Conservation (phyloP, 192 early-diverging fungal species). For the Radiomyces spectabilis region DNA sequence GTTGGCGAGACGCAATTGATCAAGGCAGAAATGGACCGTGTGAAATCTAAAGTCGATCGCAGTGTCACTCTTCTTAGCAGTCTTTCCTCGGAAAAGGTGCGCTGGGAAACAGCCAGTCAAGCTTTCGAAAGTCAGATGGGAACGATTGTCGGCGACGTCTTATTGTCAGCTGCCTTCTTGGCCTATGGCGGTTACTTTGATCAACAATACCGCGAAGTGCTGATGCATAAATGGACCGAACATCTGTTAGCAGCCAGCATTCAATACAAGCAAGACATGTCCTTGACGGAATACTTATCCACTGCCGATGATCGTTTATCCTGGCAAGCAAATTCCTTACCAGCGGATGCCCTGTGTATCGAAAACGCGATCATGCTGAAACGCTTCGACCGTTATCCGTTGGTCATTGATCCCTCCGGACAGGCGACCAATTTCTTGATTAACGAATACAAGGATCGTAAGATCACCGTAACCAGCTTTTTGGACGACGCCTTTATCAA, state of each 20-base stretch:
- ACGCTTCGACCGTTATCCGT: constrained; percentile 91
- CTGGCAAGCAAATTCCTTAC: constrained; percentile 82
- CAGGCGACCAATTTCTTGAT: constrained; percentile 84
- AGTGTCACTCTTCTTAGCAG: constrained; percentile 81
- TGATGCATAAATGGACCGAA: constrained; percentile 71
- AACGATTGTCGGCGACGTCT: constrained; percentile 94
- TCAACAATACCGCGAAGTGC: constrained; percentile 84
- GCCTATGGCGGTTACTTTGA: constrained; percentile 98
- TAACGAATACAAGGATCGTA: constrained; percentile 78
- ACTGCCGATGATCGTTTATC: constrained; percentile 84
- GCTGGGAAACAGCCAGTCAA: constrained; percentile 87
- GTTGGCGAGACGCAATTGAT: constrained; percentile 88
- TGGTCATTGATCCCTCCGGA: constrained; percentile 97
- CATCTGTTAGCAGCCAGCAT: constrained; percentile 65
- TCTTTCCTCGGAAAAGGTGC: constrained; percentile 84
- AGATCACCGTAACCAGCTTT: constrained; percentile 94
- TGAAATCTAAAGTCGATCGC: constrained; percentile 89
- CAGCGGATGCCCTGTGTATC: constrained; percentile 87
- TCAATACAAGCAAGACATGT: constrained; percentile 70
- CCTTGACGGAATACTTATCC: constrained; percentile 84
- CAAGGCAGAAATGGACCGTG: constrained; percentile 88
- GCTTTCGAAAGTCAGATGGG: constrained; percentile 95
- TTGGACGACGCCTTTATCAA: constrained; percentile 96
- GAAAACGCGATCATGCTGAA: constrained; percentile 99
- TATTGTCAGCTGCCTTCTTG: constrained; percentile 88